Percentiles rank a stretch among this genome's conserved stretches.
These are phyloP conservation scores for Straminergon stramineum DNA, from an alignment of 225 moss, liverwort and hornwort genomes.

Conservation along the genomic window DNA sequence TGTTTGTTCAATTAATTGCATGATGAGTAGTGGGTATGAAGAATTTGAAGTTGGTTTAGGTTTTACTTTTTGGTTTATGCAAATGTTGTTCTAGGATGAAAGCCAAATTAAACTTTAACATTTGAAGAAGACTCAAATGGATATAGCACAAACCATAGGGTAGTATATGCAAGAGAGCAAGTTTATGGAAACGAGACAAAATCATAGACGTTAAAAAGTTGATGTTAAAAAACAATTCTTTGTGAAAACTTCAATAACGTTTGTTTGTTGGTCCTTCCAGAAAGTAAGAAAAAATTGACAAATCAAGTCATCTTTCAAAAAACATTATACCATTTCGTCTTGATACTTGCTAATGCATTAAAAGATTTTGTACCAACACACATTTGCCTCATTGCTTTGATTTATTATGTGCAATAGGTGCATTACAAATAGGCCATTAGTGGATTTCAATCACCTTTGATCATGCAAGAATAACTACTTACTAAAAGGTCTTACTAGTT, in stretches of 20 bases:
- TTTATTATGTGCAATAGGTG: neutral
- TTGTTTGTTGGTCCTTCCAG: fast-evolving
- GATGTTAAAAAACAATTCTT: too few relatives aligned
- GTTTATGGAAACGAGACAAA: neutral
- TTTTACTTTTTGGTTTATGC: neutral
- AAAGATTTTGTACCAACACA: neutral
- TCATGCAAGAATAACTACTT: neutral
- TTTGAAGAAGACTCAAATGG: neutral
- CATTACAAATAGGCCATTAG: neutral
- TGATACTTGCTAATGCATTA: neutral
- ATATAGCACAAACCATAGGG: neutral
- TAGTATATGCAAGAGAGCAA: neutral
- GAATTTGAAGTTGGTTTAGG: neutral
- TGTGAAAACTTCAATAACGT: neutral
- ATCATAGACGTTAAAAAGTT: neutral
- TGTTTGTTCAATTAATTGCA: neutral
- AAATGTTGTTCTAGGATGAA: neutral
- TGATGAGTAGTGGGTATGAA: too few relatives aligned
- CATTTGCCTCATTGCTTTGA: neutral
- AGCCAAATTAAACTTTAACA: neutral
- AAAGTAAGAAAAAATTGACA: neutral
- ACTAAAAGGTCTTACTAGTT: neutral
- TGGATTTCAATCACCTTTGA: neutral
- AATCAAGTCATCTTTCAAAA: neutral
- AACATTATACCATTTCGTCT: neutral